Evolutionary conservation across 164 flowering plant genomes (phyloP).

Genomic region (Berberis vulgaris): DNA sequence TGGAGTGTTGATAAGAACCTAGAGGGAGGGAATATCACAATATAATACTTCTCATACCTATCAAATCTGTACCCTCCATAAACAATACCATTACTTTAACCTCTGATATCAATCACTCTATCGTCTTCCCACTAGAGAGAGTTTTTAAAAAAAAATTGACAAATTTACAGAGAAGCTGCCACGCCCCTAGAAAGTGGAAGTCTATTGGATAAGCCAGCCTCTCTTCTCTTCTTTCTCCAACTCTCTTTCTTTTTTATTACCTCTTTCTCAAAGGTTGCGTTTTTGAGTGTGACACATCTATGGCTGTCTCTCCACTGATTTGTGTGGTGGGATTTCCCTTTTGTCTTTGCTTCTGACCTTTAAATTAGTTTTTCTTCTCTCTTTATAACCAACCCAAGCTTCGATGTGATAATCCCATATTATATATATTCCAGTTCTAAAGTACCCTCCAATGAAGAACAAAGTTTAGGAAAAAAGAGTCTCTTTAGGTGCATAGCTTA

Average conservation of each 20-base stretch:
- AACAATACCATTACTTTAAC: too few relatives aligned
- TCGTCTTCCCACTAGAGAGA: too few relatives aligned
- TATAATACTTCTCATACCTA: too few relatives aligned
- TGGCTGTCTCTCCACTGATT: constrained; percentile 29
- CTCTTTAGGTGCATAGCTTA: constrained; percentile 9
- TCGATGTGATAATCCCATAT: constrained; percentile 14
- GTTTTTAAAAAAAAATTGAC: too few relatives aligned
- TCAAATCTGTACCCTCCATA: too few relatives aligned
- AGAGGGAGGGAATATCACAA: too few relatives aligned
- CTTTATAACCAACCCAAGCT: constrained; percentile 11
- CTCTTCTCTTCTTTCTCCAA: background rate
- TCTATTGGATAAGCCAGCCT: constrained; percentile 16
- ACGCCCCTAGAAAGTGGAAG: constrained; percentile 22
- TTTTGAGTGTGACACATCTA: background rate
- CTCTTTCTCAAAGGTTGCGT: constrained; percentile 13
- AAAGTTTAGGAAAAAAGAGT: constrained; percentile 1
- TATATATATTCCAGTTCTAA: background rate
- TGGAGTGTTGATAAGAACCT: too few relatives aligned
- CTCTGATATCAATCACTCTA: too few relatives aligned
- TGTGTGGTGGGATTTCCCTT: constrained; percentile 24
- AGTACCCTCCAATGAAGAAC: background rate
- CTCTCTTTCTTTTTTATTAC: background rate
- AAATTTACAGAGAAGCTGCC: constrained; percentile 4
- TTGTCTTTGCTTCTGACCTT: constrained; percentile 1
- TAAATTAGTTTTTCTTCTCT: background rate